Conservation (phyloP, 129 eudicot species). For the Helianthus tuberosus region DNA sequence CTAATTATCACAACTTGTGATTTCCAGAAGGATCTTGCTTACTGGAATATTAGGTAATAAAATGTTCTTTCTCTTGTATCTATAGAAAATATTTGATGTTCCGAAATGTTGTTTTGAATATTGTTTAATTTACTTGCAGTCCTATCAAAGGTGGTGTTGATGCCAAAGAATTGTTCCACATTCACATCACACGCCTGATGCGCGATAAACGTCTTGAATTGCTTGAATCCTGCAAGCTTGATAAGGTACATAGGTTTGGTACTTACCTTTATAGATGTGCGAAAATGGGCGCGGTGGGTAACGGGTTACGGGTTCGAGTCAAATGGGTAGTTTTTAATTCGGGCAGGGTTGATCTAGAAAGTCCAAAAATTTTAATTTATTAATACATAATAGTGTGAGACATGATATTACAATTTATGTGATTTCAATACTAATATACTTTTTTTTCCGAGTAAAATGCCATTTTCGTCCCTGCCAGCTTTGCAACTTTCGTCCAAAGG, state of each 20-base stretch:
- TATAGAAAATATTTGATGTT: not conserved
- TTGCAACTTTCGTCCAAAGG: no score
- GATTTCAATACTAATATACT: not conserved
- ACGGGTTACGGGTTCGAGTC: not conserved
- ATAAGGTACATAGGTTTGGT: constrained; percentile 46
- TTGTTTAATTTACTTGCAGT: constrained; percentile 35
- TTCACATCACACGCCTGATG: constrained; percentile 58
- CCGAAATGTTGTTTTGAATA: not conserved
- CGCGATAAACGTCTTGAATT: constrained; percentile 58
- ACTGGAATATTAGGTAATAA: constrained; percentile 70
- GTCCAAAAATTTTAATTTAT: not conserved
- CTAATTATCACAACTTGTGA: constrained; percentile 68
- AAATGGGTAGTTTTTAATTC: not conserved
- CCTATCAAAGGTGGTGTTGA: constrained; percentile 71
- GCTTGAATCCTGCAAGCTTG: constrained; percentile 72
- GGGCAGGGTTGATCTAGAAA: not conserved
- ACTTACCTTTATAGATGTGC: not conserved
- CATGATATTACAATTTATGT: not conserved
- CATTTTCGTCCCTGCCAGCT: no score
- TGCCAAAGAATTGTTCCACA: constrained; percentile 72
- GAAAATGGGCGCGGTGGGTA: not conserved
- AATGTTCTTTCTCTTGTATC: constrained; percentile 11
- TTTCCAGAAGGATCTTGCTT: constrained; percentile 67
- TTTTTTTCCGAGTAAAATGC: not conserved
- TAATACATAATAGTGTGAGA: not conserved